Evolutionary conservation across 176 grass and related monocot genomes (phyloP).

Genomic region (Cocos nucifera): DNA sequence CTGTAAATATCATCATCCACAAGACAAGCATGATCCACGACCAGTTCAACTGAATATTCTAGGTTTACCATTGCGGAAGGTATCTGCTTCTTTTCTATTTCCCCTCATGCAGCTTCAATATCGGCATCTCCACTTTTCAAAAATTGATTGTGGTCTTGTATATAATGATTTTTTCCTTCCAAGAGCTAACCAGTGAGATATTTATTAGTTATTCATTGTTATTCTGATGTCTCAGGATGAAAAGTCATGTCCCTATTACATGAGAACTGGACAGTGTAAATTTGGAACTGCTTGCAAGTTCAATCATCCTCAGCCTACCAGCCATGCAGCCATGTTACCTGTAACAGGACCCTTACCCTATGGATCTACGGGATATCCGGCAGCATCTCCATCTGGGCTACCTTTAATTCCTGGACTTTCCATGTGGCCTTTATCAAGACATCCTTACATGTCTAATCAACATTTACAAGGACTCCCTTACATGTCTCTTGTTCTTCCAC

Average conservation of each 20-base stretch:
- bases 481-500: conserved; percentile 16
- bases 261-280: conserved; percentile 19
- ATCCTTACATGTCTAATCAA: conserved; percentile 7
- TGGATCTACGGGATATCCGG: conserved; percentile 4
- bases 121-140: neutral
- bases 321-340: conserved; percentile 8
- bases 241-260: conserved; percentile 22
- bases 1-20: conserved; percentile 37
- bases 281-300: conserved; percentile 23
- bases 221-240: conserved; percentile 13
- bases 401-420: conserved; percentile 11
- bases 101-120: neutral
- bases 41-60: conserved; percentile 16
- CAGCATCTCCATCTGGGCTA: conserved; percentile 4
- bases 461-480: conserved; percentile 5
- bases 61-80: conserved; percentile 21
- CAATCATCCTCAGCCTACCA: conserved; percentile 19
- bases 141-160: neutral
- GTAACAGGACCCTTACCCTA: neutral
- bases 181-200: neutral
- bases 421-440: conserved; percentile 17
- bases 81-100: neutral
- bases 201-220: no score
- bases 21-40: conserved; percentile 16
- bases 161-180: neutral